Evolutionary conservation across 805 yeast genomes (phyloP), one percentile per base, ranked within the genome.

Genomic region (Kuraishia cidri): DNA sequence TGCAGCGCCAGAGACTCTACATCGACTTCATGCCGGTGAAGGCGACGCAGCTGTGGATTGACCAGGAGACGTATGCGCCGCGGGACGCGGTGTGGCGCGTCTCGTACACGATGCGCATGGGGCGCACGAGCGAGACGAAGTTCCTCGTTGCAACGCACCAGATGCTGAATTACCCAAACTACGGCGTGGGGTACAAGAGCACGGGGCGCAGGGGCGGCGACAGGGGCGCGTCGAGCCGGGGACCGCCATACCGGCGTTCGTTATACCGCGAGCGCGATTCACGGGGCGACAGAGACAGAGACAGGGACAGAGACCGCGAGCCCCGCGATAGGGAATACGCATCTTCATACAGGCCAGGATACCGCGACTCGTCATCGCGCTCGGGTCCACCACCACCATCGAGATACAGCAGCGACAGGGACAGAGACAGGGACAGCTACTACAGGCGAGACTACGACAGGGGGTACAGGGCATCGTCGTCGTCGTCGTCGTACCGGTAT

Each of bases 21-120:
- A 57, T 62, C 26, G 72, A 66, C 39, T 66, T 47, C 40, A 56
- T 66, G 26, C 70, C 70, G 1, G 69, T 63, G 15, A 60, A 62
- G 38, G 68, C 67, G 12, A 53, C 64, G 3, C 60, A 59, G 34
- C 55, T 53, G 26, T 66, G 72, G 70, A 61, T 65, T 11, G 67
- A 54, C 40, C 68, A 65, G 43, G 73, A 66, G 37, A 62, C 57
- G 33, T 48, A 46, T 26, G 66, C 64, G 9, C 69, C 73, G 8
- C 45, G 47, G 26, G 60, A 65, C 43, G 72, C 69, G 2, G 44
- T 61, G 30, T 66, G 73, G 72, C 56, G 56, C 32, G 45, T 66
- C n/a, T 52, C 54, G 12, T 66, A 59, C 37, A 54, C 48, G 18
- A 18, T 16, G 31, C 21, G 23, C 9, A 30, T 18, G 6, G 27